Percentiles rank a stretch among this genome's conserved stretches.
Conservation (phyloP, 2,329 filamentous ascomycete genomes). For the Bipolaris oryzae region DNA sequence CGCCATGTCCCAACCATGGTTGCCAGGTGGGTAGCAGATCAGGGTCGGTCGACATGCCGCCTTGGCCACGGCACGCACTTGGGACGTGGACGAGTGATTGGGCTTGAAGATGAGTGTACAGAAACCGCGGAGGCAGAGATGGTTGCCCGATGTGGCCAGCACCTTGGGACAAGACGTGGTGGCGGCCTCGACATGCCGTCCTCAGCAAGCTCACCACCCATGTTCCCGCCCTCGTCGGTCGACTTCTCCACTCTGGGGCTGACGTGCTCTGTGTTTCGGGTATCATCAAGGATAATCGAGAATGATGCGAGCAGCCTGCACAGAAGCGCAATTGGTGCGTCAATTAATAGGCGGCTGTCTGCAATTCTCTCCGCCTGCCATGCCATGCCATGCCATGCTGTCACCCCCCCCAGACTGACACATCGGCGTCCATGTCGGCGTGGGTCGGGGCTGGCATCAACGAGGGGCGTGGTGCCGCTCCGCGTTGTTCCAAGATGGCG, state of each 20-base stretch:
- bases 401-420: neutral
- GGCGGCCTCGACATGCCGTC: conserved; percentile 15
- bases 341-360: conserved; percentile 17
- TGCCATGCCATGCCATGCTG: neutral
- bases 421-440: neutral
- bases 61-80: conserved; percentile 21
- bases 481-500: conserved; percentile 20
- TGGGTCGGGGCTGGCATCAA: conserved; percentile 4
- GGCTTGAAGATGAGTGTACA: conserved; percentile 8
- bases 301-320: conserved; percentile 11
- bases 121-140: conserved; percentile 22
- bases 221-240: conserved; percentile 21
- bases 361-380: conserved; percentile 13
- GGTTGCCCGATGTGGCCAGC: conserved; percentile 8
- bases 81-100: conserved; percentile 19
- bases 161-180: conserved; percentile 23
- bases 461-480: conserved; percentile 22
- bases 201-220: conserved; percentile 30
- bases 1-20: conserved; percentile 5
- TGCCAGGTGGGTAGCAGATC: conserved; percentile 7
- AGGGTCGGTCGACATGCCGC: conserved; percentile 12
- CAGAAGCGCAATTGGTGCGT: conserved; percentile 26
- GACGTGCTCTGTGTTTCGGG: conserved; percentile 41
- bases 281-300: conserved; percentile 15
- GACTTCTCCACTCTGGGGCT: conserved; percentile 32